Conservation (phyloP, 2,329 filamentous ascomycete species). For the Pezicula neosporulosa region DNA sequence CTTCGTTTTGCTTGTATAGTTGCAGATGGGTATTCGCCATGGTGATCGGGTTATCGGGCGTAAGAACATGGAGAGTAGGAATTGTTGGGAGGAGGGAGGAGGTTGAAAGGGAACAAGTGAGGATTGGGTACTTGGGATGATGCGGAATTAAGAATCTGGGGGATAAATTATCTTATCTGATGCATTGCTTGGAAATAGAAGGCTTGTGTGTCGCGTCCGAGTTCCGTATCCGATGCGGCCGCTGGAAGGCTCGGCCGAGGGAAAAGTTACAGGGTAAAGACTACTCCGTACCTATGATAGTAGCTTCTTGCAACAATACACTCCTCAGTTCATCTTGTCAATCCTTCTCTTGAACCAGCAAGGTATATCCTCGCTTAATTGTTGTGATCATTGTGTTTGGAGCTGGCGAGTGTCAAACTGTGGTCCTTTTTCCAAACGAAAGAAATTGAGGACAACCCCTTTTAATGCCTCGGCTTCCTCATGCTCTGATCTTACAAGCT, state of each 20-base stretch:
- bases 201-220: too few species aligned
- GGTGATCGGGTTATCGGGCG: slow-evolving; percentile 11
- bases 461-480: slow-evolving; percentile 62
- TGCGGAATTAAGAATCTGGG: background rate
- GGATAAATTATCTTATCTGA: background rate
- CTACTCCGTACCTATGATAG: too few species aligned
- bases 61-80: slow-evolving; percentile 13
- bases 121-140: background rate
- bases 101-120: background rate
- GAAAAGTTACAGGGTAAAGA: too few species aligned
- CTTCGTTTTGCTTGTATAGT: background rate
- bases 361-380: too few species aligned
- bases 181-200: background rate
- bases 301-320: too few species aligned
- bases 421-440: too few species aligned
- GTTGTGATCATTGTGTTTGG: too few species aligned
- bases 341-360: too few species aligned
- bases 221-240: too few species aligned
- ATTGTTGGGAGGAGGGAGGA: background rate
- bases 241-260: background rate
- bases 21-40: slow-evolving; percentile 7
- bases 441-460: background rate
- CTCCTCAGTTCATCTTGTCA: too few species aligned
- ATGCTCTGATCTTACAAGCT: slow-evolving; percentile 52
- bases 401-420: too few species aligned